A percentile compares a stretch with the other conserved stretches of the same genome.
phyloP scores from a whole-genome alignment of 305 asterid genomes.

The Fraxinus platypoda region DNA sequence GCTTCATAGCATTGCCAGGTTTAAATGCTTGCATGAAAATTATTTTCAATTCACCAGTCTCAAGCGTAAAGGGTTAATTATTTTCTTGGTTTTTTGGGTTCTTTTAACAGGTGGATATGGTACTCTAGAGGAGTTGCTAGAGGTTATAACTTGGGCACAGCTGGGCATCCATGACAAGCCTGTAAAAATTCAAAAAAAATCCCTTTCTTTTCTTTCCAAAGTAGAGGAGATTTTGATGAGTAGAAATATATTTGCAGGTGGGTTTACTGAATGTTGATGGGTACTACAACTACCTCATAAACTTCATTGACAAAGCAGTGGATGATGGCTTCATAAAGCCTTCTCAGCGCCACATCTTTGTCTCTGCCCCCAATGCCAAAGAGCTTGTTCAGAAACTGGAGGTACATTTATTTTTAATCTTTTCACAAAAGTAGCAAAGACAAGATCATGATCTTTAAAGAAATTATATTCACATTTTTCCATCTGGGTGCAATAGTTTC shows the following conservation, averaged over 20 bases:
- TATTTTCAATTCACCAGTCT: not conserved
- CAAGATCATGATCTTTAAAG: constrained; percentile 6
- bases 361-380: constrained; percentile 31
- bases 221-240: not conserved
- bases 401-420: constrained; percentile 10
- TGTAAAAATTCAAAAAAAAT: constrained; percentile 8
- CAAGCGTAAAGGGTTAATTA: not conserved
- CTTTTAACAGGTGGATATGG: constrained; percentile 46
- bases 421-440: constrained; percentile 39
- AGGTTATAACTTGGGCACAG: constrained; percentile 48
- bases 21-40: not conserved
- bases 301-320: constrained; percentile 36
- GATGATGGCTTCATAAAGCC: constrained; percentile 35
- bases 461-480: constrained; percentile 25
- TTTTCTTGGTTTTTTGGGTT: not conserved
- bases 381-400: constrained; percentile 30
- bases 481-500: not conserved
- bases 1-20: constrained; percentile 57
- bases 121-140: constrained; percentile 51
- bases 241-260: constrained; percentile 13
- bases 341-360: constrained; percentile 29
- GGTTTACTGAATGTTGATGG: constrained; percentile 41
- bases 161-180: constrained; percentile 57
- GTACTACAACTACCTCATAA: constrained; percentile 28
- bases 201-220: not conserved